Conservation (phyloP, 352 stramenopile species). For the Pythium aquatile region DNA sequence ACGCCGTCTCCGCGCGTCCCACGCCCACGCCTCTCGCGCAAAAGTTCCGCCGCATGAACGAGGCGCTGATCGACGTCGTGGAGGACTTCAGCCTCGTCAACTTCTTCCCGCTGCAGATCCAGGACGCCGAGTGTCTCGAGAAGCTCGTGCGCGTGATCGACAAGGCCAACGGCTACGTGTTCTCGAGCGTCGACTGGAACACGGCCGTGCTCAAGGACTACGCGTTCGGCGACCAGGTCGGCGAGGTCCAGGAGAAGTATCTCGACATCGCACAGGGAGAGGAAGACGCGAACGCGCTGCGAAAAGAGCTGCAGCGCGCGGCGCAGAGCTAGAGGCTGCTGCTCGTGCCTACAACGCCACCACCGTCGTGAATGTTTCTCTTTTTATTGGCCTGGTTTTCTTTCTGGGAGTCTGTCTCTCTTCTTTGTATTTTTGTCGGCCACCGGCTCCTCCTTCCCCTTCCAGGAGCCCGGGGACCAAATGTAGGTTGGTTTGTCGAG, state of each 20-base stretch:
- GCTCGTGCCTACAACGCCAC: not conserved
- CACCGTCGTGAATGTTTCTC: slow-evolving; percentile 6
- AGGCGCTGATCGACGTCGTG: slow-evolving; percentile 81
- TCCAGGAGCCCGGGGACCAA: not conserved
- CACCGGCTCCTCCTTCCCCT: not conserved
- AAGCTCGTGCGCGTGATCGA: slow-evolving; percentile 73
- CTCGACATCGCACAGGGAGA: slow-evolving; percentile 37
- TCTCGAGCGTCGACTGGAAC: slow-evolving; percentile 77
- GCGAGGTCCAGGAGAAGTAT: slow-evolving; percentile 73
- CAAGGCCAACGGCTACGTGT: slow-evolving; percentile 84
- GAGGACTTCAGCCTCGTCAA: slow-evolving; percentile 87
- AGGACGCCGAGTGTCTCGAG: slow-evolving; percentile 65
- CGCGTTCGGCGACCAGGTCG: slow-evolving; percentile 58
- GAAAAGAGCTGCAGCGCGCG: slow-evolving; percentile 37
- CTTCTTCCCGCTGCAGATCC: slow-evolving; percentile 79
- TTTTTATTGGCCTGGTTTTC: slow-evolving; percentile 11
- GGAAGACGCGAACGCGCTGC: slow-evolving; percentile 29
- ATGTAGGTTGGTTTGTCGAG: not conserved
- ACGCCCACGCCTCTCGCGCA: slow-evolving; percentile 35
- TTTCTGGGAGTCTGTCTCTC: not conserved
- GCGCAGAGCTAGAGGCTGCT: slow-evolving; percentile 10
- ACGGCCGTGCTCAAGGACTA: slow-evolving; percentile 73
- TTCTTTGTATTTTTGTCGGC: not conserved
- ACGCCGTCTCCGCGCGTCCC: slow-evolving; percentile 24
- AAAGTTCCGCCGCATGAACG: slow-evolving; percentile 84